A percentile compares a stretch with the other conserved stretches of the same genome.
These are phyloP conservation scores for Staphylotrichum longicolle DNA, from an alignment of 495 filamentous ascomycete genomes.

Conservation along the genomic window DNA sequence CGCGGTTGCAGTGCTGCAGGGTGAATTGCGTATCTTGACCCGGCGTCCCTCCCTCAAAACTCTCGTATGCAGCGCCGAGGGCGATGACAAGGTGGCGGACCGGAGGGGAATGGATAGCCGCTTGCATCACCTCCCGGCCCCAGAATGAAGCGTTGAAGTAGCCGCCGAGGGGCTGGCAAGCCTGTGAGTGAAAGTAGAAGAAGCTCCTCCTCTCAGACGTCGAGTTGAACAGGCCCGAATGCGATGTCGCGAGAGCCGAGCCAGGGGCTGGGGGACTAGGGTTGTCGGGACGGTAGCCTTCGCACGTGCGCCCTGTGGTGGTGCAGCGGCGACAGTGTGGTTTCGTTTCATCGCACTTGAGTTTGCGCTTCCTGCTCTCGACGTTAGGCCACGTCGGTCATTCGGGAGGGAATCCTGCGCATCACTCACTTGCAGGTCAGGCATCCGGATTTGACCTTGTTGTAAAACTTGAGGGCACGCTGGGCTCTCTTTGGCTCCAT, in stretches of 20 bases:
- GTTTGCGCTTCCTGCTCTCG: constrained; percentile 43
- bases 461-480: constrained; percentile 7
- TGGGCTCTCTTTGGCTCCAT: not conserved
- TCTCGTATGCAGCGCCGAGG: constrained; percentile 27
- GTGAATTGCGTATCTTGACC: constrained; percentile 5
- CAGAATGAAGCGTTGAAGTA: constrained; percentile 25
- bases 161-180: constrained; percentile 20
- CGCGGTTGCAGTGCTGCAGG: constrained; percentile 24
- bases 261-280: not conserved
- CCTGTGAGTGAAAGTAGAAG: constrained; percentile 22
- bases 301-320: constrained; percentile 49
- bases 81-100: constrained; percentile 27
- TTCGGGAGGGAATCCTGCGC: not conserved
- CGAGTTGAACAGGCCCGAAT: constrained; percentile 21
- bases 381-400: not conserved
- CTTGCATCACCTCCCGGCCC: constrained; percentile 27
- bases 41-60: constrained; percentile 1
- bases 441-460: constrained; percentile 26
- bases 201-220: constrained; percentile 24
- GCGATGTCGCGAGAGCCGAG: not conserved
- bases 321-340: constrained; percentile 49
- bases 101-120: constrained; percentile 24
- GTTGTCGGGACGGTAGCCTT: constrained; percentile 30
- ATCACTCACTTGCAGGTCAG: constrained; percentile 27
- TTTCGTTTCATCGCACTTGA: constrained; percentile 55